Evolutionary conservation across 345 rosid species (phyloP).

Genomic region (Euphorbia peplus): DNA sequence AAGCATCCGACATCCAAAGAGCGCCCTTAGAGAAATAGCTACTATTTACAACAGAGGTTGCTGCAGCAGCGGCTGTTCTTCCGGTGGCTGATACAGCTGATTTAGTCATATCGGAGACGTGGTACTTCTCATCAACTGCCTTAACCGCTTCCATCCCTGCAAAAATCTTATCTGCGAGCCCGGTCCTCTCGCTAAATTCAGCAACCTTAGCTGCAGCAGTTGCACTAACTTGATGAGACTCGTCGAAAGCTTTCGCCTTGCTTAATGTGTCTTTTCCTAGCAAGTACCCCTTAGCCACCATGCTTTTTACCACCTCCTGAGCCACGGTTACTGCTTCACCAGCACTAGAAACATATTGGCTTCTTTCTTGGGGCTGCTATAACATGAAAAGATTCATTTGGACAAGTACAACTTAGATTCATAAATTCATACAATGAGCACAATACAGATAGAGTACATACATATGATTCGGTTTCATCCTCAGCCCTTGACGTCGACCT

Average conservation of each 20-base stretch:
- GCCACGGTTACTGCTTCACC: conserved; percentile 72
- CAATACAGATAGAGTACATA: conserved; percentile 26
- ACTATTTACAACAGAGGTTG: conserved; percentile 59
- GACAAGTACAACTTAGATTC: background rate
- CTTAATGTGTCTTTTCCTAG: conserved; percentile 69
- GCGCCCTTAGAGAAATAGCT: conserved; percentile 79
- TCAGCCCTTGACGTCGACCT: conserved; percentile 29
- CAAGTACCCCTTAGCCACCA: conserved; percentile 63
- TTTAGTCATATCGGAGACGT: conserved; percentile 55
- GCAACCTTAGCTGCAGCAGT: conserved; percentile 67
- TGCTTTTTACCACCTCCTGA: conserved; percentile 65
- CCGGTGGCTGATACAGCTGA: conserved; percentile 69
- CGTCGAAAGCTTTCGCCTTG: conserved; percentile 69
- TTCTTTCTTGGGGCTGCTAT: conserved; percentile 27
- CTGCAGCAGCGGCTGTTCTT: conserved; percentile 64
- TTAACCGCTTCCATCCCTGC: conserved; percentile 69
- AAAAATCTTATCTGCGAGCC: conserved; percentile 63
- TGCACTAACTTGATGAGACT: conserved; percentile 70
- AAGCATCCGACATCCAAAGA: conserved; percentile 68
- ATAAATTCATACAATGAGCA: conserved; percentile 5
- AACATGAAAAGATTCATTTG: conserved; percentile 9
- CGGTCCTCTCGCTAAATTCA: conserved; percentile 55
- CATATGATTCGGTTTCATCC: conserved; percentile 46
- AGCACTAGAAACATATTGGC: conserved; percentile 42
- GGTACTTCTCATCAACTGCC: conserved; percentile 58